phyloP scores from a whole-genome alignment of 495 filamentous ascomycete genomes.

The Hypoxylon fuscum region DNA sequence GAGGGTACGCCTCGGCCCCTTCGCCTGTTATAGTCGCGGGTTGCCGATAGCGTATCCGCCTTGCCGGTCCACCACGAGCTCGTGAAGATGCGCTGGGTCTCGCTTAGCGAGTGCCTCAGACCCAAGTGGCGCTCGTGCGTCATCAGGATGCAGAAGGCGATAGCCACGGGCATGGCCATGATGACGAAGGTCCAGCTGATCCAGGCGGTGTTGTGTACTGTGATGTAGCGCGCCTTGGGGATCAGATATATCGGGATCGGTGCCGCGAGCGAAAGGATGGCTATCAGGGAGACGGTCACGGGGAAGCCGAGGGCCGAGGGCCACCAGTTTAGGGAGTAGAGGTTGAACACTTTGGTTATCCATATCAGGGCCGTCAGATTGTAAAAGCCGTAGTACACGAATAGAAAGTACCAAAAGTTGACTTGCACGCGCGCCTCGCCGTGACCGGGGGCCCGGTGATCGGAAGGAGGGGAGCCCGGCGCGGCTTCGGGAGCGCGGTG shows the following conservation, averaged over 20 bases:
- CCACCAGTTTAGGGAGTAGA: constrained; percentile 74
- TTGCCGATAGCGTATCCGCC: constrained; percentile 49
- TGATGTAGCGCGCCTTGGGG: constrained; percentile 57
- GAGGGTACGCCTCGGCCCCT: constrained; percentile 33
- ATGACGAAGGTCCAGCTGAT: constrained; percentile 70
- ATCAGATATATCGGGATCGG: constrained; percentile 66
- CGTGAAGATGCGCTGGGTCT: constrained; percentile 70
- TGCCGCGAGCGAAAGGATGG: constrained; percentile 59
- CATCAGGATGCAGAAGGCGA: constrained; percentile 67
- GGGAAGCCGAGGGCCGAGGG: constrained; percentile 67
- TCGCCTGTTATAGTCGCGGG: constrained; percentile 36
- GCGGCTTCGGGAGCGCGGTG: constrained; percentile 31
- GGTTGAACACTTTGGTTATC: constrained; percentile 74
- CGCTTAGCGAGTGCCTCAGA: constrained; percentile 63
- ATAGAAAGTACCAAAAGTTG: constrained; percentile 74
- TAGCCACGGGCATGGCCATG: constrained; percentile 69
- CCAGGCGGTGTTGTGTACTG: constrained; percentile 68
- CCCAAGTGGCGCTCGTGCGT: constrained; percentile 65
- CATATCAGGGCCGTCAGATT: constrained; percentile 69
- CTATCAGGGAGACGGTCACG: constrained; percentile 63
- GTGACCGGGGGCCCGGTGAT: constrained; percentile 62
- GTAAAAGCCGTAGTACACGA: constrained; percentile 72
- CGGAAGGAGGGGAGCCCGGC: constrained; percentile 30
- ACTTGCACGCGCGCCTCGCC: constrained; percentile 66
- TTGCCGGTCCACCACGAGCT: constrained; percentile 68